Percentiles rank a stretch among this genome's conserved stretches.
Evolutionary conservation across 177 flowering plant species (phyloP).

Genomic region (Tripterygium wilfordii): DNA sequence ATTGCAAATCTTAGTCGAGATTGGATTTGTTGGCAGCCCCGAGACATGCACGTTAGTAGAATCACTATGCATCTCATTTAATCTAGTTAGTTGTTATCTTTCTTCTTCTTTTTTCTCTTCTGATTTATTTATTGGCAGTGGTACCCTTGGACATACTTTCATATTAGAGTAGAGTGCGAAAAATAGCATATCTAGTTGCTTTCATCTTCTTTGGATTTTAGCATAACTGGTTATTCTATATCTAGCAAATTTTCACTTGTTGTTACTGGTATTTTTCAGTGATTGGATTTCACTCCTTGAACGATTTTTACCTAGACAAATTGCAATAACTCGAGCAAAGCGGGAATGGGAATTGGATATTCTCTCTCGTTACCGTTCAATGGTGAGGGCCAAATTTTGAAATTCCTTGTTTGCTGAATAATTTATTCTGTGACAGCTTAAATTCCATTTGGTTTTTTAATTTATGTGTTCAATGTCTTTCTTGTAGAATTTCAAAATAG

Average conservation of each 20-base stretch:
- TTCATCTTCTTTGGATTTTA: too few species aligned
- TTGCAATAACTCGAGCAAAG: slow-evolving; percentile 91
- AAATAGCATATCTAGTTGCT: too few species aligned
- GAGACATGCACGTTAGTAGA: slow-evolving; percentile 83
- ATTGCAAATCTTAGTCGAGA: slow-evolving; percentile 89
- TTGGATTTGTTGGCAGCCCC: slow-evolving; percentile 69
- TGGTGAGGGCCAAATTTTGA: slow-evolving; percentile 44
- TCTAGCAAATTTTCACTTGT: not conserved
- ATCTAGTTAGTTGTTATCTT: too few species aligned
- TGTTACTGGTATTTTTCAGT: slow-evolving; percentile 28
- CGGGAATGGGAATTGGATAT: slow-evolving; percentile 94
- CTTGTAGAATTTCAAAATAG: too few species aligned
- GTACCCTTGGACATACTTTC: too few species aligned
- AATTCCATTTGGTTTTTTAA: too few species aligned
- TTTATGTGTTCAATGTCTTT: too few species aligned
- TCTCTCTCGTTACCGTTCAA: slow-evolving; percentile 68
- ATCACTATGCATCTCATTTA: too few species aligned
- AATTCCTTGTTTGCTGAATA: not conserved
- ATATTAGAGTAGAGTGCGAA: too few species aligned
- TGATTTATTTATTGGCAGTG: not conserved
- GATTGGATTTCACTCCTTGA: slow-evolving; percentile 96
- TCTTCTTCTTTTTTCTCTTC: not conserved
- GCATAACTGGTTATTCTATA: not conserved
- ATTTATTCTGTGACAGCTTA: not conserved
- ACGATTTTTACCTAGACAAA: slow-evolving; percentile 87